Conservation (phyloP, 345 rosid species). For the Gossypium sturtianum region DNA sequence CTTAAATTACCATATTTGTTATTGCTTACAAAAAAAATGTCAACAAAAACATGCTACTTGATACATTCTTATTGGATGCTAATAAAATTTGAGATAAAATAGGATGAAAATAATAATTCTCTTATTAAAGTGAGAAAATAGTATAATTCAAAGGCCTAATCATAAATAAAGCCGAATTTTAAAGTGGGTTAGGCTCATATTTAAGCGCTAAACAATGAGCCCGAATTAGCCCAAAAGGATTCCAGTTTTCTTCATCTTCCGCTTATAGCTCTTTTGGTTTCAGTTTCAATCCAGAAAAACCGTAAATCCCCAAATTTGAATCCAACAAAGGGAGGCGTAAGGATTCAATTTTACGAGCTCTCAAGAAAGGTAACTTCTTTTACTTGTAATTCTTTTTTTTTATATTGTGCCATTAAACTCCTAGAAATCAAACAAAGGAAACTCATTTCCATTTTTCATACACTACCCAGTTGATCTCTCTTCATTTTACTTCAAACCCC, state of each 20-base stretch:
- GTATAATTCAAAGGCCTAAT: too few relatives aligned
- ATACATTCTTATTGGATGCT: too few relatives aligned
- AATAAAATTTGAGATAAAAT: too few relatives aligned
- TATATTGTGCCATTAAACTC: background rate
- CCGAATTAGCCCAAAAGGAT: background rate
- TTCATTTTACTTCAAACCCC: background rate
- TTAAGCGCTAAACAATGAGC: background rate
- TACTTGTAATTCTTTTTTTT: background rate
- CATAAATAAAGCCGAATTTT: background rate
- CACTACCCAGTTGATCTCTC: background rate
- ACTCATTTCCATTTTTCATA: background rate
- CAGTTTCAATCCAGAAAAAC: constrained; percentile 12
- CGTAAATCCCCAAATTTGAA: constrained; percentile 6
- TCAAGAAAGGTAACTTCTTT: background rate
- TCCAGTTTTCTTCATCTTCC: background rate
- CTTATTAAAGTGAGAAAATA: too few relatives aligned
- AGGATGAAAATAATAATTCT: too few relatives aligned
- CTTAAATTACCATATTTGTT: too few relatives aligned
- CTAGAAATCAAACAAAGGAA: background rate
- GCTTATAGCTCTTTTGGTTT: background rate
- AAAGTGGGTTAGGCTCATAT: background rate
- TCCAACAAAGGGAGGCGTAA: background rate
- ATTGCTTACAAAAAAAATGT: too few relatives aligned
- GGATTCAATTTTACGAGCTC: background rate
- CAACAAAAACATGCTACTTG: too few relatives aligned